Base-by-base conservation (phyloP, 805 yeast genomes). In the Sugiyamaella qingdaonensis region DNA sequence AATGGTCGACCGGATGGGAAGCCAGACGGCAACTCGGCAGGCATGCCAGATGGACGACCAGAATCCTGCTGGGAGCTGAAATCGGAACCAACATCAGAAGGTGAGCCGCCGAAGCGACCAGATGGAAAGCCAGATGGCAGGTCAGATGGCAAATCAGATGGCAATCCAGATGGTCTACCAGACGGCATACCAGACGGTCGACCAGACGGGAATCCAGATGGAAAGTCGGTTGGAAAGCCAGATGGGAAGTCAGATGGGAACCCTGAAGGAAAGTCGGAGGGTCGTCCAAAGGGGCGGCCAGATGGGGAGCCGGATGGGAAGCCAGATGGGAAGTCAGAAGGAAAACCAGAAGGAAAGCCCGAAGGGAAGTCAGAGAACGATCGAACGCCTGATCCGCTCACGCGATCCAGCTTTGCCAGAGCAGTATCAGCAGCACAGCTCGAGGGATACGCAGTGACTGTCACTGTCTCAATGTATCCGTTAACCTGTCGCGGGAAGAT, bases 271-370 rank as follows among this genome's bases (percentile, higher is more conserved):
- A 41, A 41, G 4, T 9, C n/a, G n/a, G n/a, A n/a, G n/a, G n/a
- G 29, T 24, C 29, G 29, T 4, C 29, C 29, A 24, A n/a, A n/a
- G n/a, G n/a, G n/a, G n/a, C n/a, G 8, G 18, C 45, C 45, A 41
- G 45, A 16, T 14, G 45, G 45, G 45, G 9, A 41, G 9, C 33
- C 45, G 27, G 24, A 4, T 10, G 45, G 45, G 9, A 41, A 41
- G 39, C 19, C 48, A 45, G 14, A 13, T 13, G 45, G 36, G 32
- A 4, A 34, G 3, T 29, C 48, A 45, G 45, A 4, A 9, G 48
- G 45, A 29, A 29, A 16, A 45, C 49, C 48, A 34, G 18, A 34
- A 4, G 45, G 45, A 41, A 41, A 41, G 4, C 19, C 48, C 5
- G 14, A 13, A 29, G 45, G 36, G 10, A 29, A 45, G 14, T 29